Evolutionary conservation across 352 stramenopile species (phyloP).

Genomic region (Phytopythium mirpurense): DNA sequence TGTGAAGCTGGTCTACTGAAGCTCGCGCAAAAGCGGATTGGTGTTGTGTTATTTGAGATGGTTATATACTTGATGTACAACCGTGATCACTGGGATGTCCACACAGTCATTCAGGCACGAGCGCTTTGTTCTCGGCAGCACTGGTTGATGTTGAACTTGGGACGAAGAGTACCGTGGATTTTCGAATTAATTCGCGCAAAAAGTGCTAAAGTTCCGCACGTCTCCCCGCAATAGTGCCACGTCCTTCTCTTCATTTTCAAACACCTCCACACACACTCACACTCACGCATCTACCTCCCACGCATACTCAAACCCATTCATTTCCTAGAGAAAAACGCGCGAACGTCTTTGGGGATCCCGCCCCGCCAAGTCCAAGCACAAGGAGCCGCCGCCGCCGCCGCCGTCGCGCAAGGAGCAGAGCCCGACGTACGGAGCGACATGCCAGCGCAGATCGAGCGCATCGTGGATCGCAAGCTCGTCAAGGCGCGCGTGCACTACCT

Average conservation of each 20-base stretch:
- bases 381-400: neutral
- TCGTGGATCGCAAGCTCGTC: slow-evolving; percentile 78
- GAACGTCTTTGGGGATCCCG: no score
- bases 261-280: neutral
- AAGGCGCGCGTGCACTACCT: slow-evolving; percentile 81
- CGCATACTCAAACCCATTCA: neutral
- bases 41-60: no score
- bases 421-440: slow-evolving; percentile 19
- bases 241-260: neutral
- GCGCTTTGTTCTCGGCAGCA: no score
- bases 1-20: slow-evolving; percentile 12
- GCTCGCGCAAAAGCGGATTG: slow-evolving; percentile 5
- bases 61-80: no score
- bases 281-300: neutral
- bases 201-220: neutral
- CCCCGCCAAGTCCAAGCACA: no score
- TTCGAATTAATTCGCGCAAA: neutral
- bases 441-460: slow-evolving; percentile 68
- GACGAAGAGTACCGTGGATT: neutral
- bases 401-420: no score
- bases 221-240: neutral
- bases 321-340: neutral
- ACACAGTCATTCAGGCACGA: no score
- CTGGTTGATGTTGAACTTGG: no score
- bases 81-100: no score